Evolutionary conservation across 176 grass and related monocot species (phyloP), one percentile per base, ranked within the genome.

Genomic region (Tillandsia leiboldiana): DNA sequence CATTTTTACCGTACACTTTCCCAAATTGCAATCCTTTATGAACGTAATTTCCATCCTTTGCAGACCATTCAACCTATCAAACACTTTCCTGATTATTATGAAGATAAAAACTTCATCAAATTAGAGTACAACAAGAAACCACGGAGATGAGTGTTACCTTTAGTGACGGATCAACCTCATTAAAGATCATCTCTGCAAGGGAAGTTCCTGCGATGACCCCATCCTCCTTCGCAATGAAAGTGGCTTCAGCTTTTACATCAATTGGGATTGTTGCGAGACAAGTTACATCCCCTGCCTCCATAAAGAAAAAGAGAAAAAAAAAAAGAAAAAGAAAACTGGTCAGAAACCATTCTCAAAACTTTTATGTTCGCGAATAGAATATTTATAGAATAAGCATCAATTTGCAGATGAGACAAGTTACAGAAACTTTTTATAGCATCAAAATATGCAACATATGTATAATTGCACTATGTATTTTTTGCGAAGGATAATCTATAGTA

Each of bases 181-280:
- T 83, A 75, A 97, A 92, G 70, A 97, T 87, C 84, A 92, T 97
- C 52, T 97, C 86, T 57, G 89, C 89, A n/a, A 97, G 80, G 67
- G 79, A 83, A 74, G 92, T 83, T 51, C 94, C 94, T 68, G 94
- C 94, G 63, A 92, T 73, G 24, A 92, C 69, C 62, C 94, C 94
- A 73, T 90, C 79, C 33, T 85, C 89, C 79, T 97, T 90, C 5
- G 84, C 86, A 69, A 97, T 97, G 79, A 97, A 97, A 51, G 87
- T 89, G 23, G 94, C 89, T 87, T 97, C 82, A 28, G 86, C 94
- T 63, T 92, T 79, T 29, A 92, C 81, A 47, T 92, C 84, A 64
- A 68, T 77, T 50, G 94, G 84, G 78, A 97, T 83, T 10, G 88
- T 97, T 28, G 94, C 94, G 63, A 97, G 86, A 83, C 89, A 97